Conservation (phyloP, 805 yeast species). For the Ogataea degrootiae region DNA sequence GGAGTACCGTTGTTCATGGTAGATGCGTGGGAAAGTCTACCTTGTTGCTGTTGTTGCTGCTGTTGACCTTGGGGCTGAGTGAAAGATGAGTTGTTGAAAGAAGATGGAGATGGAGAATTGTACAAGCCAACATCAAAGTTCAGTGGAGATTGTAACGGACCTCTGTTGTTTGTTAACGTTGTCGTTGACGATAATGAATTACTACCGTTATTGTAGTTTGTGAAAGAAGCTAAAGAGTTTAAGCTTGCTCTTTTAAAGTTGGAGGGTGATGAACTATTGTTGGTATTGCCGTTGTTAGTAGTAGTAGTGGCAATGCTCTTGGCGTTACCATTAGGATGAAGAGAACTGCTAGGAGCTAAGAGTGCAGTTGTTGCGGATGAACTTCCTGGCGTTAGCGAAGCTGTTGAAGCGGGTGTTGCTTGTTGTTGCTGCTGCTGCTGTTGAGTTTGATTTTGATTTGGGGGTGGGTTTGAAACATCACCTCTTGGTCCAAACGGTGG, state of each 20-base stretch:
- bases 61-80: no score
- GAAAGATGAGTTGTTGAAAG: not conserved
- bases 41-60: no score
- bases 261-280: not conserved
- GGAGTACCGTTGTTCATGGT: not conserved
- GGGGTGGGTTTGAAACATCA: conserved; percentile 25
- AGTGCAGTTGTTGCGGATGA: not conserved
- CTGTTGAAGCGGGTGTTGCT: not conserved
- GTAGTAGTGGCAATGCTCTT: no score
- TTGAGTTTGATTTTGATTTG: not conserved
- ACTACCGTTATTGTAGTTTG: conserved; percentile 1
- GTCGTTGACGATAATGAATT: conserved; percentile 7
- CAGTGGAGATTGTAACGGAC: conserved; percentile 5
- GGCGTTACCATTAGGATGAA: no score
- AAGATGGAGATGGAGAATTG: conserved; percentile 4
- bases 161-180: conserved; percentile 3
- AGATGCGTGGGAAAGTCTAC: not conserved
- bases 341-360: no score
- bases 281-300: not conserved
- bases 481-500: conserved; percentile 31
- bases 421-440: conserved; percentile 4
- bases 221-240: conserved; percentile 1
- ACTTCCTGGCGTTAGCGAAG: not conserved
- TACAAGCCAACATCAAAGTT: conserved; percentile 2
- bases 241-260: conserved; percentile 2